Evolutionary conservation across 768 basidiomycete species (phyloP).

Genomic region (Nevesoporus exiguus): DNA sequence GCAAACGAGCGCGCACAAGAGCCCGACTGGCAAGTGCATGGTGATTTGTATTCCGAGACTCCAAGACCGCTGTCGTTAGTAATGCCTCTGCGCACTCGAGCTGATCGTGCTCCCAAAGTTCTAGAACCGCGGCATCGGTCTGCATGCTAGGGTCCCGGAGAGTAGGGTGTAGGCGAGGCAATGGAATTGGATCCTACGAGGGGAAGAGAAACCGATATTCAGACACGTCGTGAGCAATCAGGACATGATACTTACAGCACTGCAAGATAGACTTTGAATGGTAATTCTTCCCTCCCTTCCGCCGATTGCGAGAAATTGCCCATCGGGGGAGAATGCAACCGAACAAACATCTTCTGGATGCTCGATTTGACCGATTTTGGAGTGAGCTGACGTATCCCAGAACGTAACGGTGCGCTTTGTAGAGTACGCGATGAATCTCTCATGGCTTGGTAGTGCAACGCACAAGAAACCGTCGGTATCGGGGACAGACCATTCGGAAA

Average conservation of each 20-base stretch:
- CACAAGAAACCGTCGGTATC: neutral
- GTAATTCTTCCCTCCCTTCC: neutral
- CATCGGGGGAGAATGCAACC: neutral
- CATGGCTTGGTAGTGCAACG: neutral
- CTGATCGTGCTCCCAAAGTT: no score
- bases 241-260: neutral
- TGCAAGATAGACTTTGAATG: neutral
- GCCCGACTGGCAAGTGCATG: no score
- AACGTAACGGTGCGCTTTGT: neutral
- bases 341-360: neutral
- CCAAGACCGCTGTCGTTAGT: no score
- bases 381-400: neutral
- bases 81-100: no score
- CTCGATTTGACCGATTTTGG: neutral
- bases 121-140: no score
- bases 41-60: no score
- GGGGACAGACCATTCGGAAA: neutral
- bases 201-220: neutral
- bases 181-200: no score
- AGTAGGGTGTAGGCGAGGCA: no score
- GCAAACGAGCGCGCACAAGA: no score
- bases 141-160: no score
- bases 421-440: neutral
- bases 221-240: no score
- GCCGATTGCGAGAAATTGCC: neutral